Evolutionary conservation across 768 basidiomycete genomes (phyloP).

Genomic region (Neoboletus subvelutipes): DNA sequence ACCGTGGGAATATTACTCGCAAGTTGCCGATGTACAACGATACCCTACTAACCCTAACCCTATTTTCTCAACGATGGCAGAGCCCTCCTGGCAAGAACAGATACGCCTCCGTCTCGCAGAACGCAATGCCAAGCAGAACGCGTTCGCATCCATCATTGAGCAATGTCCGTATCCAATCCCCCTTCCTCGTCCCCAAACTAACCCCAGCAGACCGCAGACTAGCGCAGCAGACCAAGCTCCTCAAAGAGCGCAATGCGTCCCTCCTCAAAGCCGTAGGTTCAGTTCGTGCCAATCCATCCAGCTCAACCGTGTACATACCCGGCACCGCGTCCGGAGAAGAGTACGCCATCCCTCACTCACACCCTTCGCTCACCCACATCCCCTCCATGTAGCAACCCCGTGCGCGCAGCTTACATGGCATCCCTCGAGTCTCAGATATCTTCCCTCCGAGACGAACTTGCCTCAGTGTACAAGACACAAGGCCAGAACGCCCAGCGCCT

Average conservation of each 20-base stretch:
- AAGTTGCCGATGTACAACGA: constrained; percentile 13
- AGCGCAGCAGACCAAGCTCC: constrained; percentile 86
- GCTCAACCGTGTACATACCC: constrained; percentile 60
- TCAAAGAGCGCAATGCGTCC: constrained; percentile 90
- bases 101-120: constrained; percentile 76
- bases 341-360: constrained; percentile 41
- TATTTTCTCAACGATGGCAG: constrained; percentile 57
- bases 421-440: constrained; percentile 95
- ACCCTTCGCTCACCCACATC: neutral
- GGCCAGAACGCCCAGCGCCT: constrained; percentile 93
- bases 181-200: constrained; percentile 8
- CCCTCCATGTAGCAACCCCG: constrained; percentile 60
- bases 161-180: constrained; percentile 63
- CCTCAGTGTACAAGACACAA: constrained; percentile 94
- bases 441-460: constrained; percentile 86
- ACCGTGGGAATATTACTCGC: constrained; percentile 27
- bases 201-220: constrained; percentile 73
- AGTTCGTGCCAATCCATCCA: constrained; percentile 60
- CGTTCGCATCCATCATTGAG: constrained; percentile 83
- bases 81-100: constrained; percentile 82
- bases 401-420: constrained; percentile 82
- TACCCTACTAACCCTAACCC: constrained; percentile 27
- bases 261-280: constrained; percentile 81
- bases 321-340: constrained; percentile 61
- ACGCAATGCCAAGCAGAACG: constrained; percentile 78